phyloP scores from a whole-genome alignment of 345 rosid species.

The Pistacia vera region DNA sequence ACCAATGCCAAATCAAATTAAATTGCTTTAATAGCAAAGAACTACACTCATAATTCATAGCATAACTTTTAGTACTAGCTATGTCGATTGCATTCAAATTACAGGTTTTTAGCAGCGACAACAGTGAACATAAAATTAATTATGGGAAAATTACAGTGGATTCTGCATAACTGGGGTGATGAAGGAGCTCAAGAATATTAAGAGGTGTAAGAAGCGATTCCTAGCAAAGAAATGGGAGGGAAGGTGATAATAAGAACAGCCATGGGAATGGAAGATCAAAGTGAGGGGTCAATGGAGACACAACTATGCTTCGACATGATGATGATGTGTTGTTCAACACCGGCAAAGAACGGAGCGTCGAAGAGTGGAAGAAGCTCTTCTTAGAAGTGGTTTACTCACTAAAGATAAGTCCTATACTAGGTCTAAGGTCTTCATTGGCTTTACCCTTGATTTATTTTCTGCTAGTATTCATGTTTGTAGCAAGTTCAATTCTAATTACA shows the following conservation, averaged over 20 bases:
- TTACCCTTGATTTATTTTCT: constrained; percentile 33
- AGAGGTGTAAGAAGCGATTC: constrained; percentile 11
- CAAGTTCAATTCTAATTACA: too few species aligned
- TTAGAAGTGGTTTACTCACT: constrained; percentile 34
- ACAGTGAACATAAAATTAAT: too few species aligned
- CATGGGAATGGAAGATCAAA: not conserved
- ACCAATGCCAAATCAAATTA: too few species aligned
- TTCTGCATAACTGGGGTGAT: constrained; percentile 12
- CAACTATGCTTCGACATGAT: constrained; percentile 40
- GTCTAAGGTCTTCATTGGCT: constrained; percentile 55
- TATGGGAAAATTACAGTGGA: not conserved
- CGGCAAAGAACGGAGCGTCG: constrained; percentile 38
- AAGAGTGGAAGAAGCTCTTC: constrained; percentile 47
- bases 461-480: too few species aligned
- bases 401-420: constrained; percentile 39
- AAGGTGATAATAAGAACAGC: constrained; percentile 21
- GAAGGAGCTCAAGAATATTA: constrained; percentile 5
- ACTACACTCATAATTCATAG: too few species aligned
- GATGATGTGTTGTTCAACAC: constrained; percentile 30
- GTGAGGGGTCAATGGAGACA: constrained; percentile 28
- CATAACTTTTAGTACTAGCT: too few species aligned
- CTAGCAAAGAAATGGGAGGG: not conserved
- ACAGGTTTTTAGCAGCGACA: too few species aligned
- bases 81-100: too few species aligned
- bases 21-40: too few species aligned